A percentile compares a stretch with the other conserved stretches of the same genome.
These are phyloP conservation scores for Fusarium poae DNA, from an alignment of 2,329 filamentous ascomycete genomes.

Conservation along the genomic window DNA sequence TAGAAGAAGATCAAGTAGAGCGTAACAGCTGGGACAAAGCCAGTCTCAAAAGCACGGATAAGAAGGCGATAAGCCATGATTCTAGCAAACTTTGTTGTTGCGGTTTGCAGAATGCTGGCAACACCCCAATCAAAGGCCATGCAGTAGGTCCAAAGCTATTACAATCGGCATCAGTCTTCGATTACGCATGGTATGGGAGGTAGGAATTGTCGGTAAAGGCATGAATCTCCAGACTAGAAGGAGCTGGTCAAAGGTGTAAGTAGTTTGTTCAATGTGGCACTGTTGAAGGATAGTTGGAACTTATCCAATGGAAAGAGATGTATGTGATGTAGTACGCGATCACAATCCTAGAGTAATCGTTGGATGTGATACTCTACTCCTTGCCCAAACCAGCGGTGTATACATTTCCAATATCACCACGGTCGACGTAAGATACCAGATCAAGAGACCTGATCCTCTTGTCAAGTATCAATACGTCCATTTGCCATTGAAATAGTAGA, in stretches of 20 bases:
- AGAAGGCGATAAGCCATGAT: constrained; percentile 18
- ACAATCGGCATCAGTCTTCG: not conserved
- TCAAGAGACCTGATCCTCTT: not conserved
- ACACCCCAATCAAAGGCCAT: constrained; percentile 5
- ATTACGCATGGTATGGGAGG: not conserved
- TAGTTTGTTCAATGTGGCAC: not conserved
- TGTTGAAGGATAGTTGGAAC: not conserved
- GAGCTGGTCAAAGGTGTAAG: not conserved
- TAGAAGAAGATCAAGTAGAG: constrained; percentile 63
- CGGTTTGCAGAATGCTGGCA: not conserved
- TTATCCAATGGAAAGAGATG: constrained; percentile 2
- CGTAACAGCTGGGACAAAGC: constrained; percentile 57
- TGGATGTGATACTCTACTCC: not conserved
- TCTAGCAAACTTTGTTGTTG: not conserved
- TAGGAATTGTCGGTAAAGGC: not conserved
- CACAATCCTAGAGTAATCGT: not conserved
- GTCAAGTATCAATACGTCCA: no score
- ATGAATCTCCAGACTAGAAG: constrained; percentile 5
- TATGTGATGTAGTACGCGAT: constrained; percentile 2
- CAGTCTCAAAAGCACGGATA: constrained; percentile 60
- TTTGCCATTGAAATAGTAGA: no score
- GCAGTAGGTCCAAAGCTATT: not conserved
- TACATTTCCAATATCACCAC: not conserved
- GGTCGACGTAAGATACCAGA: not conserved
- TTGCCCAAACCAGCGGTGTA: not conserved